These are phyloP conservation scores for Phialophora tarda DNA, from an alignment of 2,329 filamentous ascomycete species.

Conservation along the genomic window DNA sequence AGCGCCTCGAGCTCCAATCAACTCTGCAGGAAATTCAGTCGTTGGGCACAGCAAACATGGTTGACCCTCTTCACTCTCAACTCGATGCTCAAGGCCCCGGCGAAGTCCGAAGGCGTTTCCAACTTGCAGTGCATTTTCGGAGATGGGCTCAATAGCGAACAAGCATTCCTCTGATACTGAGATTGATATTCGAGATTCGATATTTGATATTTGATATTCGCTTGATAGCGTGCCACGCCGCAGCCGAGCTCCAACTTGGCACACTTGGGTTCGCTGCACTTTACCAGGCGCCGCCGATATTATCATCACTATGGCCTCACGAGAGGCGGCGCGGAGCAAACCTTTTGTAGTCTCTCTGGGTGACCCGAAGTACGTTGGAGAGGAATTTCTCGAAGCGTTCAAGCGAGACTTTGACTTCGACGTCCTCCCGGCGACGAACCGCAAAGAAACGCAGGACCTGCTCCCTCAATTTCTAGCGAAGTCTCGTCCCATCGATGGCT, in stretches of 20 bases:
- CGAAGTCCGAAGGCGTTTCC: not conserved
- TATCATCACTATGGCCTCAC: conserved; percentile 6
- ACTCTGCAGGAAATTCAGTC: too few species aligned
- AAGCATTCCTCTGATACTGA: too few species aligned
- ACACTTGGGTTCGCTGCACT: not conserved
- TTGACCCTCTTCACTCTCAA: too few species aligned
- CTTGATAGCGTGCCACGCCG: too few species aligned
- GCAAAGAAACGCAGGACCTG: conserved; percentile 45
- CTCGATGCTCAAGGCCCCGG: not conserved
- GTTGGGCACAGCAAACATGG: too few species aligned
- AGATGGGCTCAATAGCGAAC: not conserved
- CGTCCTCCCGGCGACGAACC: conserved; percentile 48
- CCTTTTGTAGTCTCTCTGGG: conserved; percentile 54
- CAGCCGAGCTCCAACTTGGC: too few species aligned
- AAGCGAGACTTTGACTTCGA: conserved; percentile 26
- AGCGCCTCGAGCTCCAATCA: too few species aligned
- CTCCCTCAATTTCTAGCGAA: conserved; percentile 43
- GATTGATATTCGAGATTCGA: too few species aligned
- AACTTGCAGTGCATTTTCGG: not conserved
- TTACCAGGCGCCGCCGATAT: not conserved
- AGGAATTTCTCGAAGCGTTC: conserved; percentile 50
- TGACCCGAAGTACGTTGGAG: conserved; percentile 47
- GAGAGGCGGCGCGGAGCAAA: conserved; percentile 37
- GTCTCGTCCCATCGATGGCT: conserved; percentile 52
- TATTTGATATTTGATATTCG: too few species aligned